Base-by-base conservation (phyloP, 2,329 filamentous ascomycete species). In the Aspergillus carbonarius region DNA sequence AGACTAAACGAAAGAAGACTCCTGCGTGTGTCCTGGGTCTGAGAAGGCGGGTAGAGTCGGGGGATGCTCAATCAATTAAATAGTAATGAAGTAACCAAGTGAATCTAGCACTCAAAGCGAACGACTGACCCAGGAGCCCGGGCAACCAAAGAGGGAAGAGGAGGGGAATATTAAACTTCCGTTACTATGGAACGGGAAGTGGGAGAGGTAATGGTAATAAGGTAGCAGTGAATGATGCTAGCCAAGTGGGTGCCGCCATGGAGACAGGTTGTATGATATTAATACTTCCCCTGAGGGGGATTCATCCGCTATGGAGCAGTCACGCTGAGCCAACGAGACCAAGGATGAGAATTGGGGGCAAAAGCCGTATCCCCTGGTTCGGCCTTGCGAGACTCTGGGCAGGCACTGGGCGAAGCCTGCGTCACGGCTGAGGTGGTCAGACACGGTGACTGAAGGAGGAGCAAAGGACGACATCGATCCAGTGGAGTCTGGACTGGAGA, bases 391-490 rank as follows among this genome's bases (percentile, higher is more conserved):
- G 37, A 48, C 32, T 48, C 54, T 50, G 54, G 49, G 52, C 27
- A 58, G 46, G 50, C 42, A 57, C 50, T 40, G 55, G 20, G 34
- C 35, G 23, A 42, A 12, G 23, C n/a, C 52, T 60, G 49, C 54
- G 37, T 55, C 34, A 57, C 30, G 48, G 30, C 59, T 54, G 59
- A 58, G 32, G 52, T 63, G 49, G 61, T 55, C 44, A 56, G 61
- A 63, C 63, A 64, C 57, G 57, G 46, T 63, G 64, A 66, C 65
- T 65, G 64, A 63, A 55, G 49, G 63, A 63, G 53, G 10, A 48
- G 27, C 35, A 42, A 40, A 25, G 53, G 52, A 54, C 56, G 57
- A 55, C 58, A 55, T 46, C 59, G 57, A 63, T 60, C 58, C 39
- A 49, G 59, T 62, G 59, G 64, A 61, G 54, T 54, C 59, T 44